Evolutionary conservation across 441 rosid species (phyloP).

Genomic region (Adansonia madagascariensis): DNA sequence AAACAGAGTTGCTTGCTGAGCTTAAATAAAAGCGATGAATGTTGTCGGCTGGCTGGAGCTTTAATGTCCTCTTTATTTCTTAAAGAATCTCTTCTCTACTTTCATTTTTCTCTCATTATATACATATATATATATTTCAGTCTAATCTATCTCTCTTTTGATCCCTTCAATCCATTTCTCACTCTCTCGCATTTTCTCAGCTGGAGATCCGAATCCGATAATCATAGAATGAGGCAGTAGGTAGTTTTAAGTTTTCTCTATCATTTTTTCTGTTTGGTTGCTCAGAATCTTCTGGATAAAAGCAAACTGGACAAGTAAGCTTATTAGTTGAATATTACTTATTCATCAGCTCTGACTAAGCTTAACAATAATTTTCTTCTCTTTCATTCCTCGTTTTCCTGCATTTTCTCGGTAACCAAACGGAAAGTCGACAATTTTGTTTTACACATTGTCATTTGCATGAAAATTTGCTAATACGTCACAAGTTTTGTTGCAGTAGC

Average conservation of each 20-base stretch:
- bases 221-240: conserved; percentile 25
- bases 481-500: neutral
- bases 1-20: too few relatives aligned
- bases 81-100: conserved; percentile 32
- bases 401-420: conserved; percentile 21
- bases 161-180: conserved; percentile 26
- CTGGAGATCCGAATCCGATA: conserved; percentile 9
- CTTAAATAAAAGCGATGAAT: too few relatives aligned
- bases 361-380: neutral
- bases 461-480: neutral
- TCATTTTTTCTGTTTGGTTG: conserved; percentile 26
- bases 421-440: neutral
- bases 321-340: neutral
- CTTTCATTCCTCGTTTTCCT: conserved; percentile 7
- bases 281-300: conserved; percentile 5
- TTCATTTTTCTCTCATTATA: conserved; percentile 22
- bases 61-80: conserved; percentile 20
- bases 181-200: conserved; percentile 18
- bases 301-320: neutral
- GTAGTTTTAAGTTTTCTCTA: neutral
- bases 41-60: conserved; percentile 9
- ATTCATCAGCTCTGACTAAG: neutral
- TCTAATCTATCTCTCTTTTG: conserved; percentile 2
- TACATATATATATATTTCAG: neutral
- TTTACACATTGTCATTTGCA: conserved; percentile 11